Base-by-base conservation (phyloP, 148 eudicot species). In the Polygonum maritimum region DNA sequence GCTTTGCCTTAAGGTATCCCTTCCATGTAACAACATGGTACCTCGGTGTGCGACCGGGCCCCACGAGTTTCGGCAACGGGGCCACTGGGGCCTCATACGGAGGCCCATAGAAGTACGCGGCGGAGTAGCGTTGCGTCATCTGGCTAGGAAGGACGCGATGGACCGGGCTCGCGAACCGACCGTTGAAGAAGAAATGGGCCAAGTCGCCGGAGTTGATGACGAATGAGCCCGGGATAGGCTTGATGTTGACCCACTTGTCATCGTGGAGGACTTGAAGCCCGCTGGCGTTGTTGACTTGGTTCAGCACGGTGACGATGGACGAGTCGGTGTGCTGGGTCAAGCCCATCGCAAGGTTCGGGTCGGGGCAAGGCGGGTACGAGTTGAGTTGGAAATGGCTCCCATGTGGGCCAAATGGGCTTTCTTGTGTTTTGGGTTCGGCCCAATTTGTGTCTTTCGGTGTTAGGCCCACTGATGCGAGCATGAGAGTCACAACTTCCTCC, bases 261-360 rank as follows among this genome's bases (percentile, higher is more conserved):
- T 69, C 48, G 21, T 69, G 54, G 60, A 31, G 57, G 55, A 76
- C 38, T 77, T 84, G 80, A 39, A 84, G 84, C 7, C 84, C 86
- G 1, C 21, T 31, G 5, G 40, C 70, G 78, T 84, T 70, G 77
- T 74, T 79, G 75, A 26, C 49, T 54, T 84, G 86, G 70, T 79
- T 49, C 0, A 82, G 77, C 22, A 82, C 1, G 18, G 81, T 80
- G 44, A 85, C 11, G 21, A 80, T 49, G 2, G 79, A 41, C 10
- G 85, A 76, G 72, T 85, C 87, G 3, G 85, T 80, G 76, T 85
- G 87, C 8, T 83, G 83, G 52, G 78, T 81, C 2, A 85, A 54
- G 63, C 87, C 85, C 71, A 85, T 57, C 15, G 85, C 78, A 8
- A 41, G 81, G 63, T 48, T 52, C 0, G 87, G 81, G 78, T 80